A percentile compares a stretch with the other conserved stretches of the same genome.
phyloP scores from a whole-genome alignment of 2,329 filamentous ascomycete species.

The Diplodia intermedia region DNA sequence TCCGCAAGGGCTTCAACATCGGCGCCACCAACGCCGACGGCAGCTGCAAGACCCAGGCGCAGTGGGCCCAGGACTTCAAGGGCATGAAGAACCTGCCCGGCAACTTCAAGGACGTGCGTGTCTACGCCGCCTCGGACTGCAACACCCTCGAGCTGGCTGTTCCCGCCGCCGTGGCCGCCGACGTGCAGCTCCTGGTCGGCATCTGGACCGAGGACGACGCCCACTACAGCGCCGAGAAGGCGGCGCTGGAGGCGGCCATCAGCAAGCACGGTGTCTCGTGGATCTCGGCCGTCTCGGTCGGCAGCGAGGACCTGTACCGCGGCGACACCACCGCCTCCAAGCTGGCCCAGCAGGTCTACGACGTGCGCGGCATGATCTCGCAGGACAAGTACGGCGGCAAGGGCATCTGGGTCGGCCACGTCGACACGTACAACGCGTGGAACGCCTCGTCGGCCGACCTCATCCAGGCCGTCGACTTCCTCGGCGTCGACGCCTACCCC shows the following conservation, averaged over 20 bases:
- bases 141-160: constrained; percentile 40
- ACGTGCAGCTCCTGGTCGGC: constrained; percentile 47
- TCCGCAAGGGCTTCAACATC: constrained; percentile 44
- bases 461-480: constrained; percentile 47
- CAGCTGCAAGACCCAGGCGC: constrained; percentile 39
- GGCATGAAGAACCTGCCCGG: constrained; percentile 39
- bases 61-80: constrained; percentile 42
- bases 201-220: constrained; percentile 45
- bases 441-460: constrained; percentile 47
- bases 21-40: constrained; percentile 40
- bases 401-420: constrained; percentile 43
- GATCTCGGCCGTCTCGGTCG: constrained; percentile 47
- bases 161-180: constrained; percentile 45
- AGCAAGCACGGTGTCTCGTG: constrained; percentile 45
- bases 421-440: constrained; percentile 49
- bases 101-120: constrained; percentile 39
- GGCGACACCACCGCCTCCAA: constrained; percentile 33
- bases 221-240: constrained; percentile 46
- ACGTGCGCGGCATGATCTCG: constrained; percentile 39
- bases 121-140: constrained; percentile 43
- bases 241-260: constrained; percentile 43
- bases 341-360: constrained; percentile 40
- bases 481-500: constrained; percentile 48
- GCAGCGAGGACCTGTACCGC: constrained; percentile 68
- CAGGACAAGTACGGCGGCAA: constrained; percentile 34